These are phyloP conservation scores for Cerrena zonata DNA, from an alignment of 1,284 basidiomycete genomes.

Conservation along the genomic window DNA sequence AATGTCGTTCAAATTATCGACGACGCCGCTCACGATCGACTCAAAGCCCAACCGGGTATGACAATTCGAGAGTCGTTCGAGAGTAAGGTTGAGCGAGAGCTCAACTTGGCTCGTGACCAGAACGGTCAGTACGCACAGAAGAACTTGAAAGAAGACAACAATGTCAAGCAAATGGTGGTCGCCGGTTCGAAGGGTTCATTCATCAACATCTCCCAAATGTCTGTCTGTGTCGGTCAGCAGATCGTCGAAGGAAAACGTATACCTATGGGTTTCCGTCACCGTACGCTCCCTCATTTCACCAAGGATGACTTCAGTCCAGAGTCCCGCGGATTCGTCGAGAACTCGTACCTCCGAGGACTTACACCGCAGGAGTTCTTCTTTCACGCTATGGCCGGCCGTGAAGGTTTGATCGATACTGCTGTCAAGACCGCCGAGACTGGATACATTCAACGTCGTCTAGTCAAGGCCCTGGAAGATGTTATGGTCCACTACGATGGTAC, in stretches of 20 bases:
- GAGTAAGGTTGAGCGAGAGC: conserved; percentile 82
- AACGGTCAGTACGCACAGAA: conserved; percentile 95
- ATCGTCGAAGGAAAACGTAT: conserved; percentile 97
- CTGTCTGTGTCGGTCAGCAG: conserved; percentile 98
- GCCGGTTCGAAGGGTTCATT: conserved; percentile 97
- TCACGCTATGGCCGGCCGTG: conserved; percentile 99
- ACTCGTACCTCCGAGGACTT: conserved; percentile 95
- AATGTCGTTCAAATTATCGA: conserved; percentile 70
- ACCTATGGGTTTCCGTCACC: conserved; percentile 96
- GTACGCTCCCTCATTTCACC: conserved; percentile 93
- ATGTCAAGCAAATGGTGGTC: conserved; percentile 99
- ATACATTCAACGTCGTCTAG: conserved; percentile 95
- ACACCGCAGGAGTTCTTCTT: conserved; percentile 99
- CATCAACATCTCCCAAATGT: conserved; percentile 99
- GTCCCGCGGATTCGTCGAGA: conserved; percentile 98
- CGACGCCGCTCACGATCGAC: conserved; percentile 74
- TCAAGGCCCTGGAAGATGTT: conserved; percentile 97
- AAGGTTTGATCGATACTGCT: conserved; percentile 98
- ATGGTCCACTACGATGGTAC: conserved; percentile 98
- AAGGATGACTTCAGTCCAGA: conserved; percentile 99
- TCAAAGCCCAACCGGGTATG: conserved; percentile 93
- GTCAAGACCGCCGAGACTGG: conserved; percentile 99
- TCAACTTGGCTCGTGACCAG: conserved; percentile 93
- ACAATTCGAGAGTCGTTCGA: conserved; percentile 99
- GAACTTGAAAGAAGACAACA: conserved; percentile 96